Evolutionary conservation across 2,329 filamentous ascomycete genomes (phyloP).

Genomic region (Fusarium anguioides): DNA sequence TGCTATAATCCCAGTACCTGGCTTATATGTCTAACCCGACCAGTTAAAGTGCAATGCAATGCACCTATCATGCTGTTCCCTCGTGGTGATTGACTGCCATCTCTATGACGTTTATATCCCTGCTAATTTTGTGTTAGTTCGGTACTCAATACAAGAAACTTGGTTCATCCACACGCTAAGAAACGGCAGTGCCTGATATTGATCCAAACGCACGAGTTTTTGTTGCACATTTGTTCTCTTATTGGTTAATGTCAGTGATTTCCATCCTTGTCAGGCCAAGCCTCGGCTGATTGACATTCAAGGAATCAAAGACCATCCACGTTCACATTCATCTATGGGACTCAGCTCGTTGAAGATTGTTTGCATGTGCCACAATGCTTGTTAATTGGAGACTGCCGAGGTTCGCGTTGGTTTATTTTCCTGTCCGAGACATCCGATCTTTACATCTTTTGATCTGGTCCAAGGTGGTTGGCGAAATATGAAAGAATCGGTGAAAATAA

Average conservation of each 20-base stretch:
- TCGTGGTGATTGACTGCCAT: constrained; percentile 1
- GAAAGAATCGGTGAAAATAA: too few relatives aligned
- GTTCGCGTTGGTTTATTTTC: background rate
- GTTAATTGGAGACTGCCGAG: constrained; percentile 10
- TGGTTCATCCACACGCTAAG: constrained; percentile 1
- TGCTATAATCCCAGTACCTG: constrained; percentile 13
- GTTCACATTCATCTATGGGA: constrained; percentile 6
- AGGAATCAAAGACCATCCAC: constrained; percentile 4
- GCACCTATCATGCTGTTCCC: background rate
- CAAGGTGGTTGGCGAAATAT: background rate
- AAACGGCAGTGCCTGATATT: constrained; percentile 31
- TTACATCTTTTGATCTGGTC: background rate
- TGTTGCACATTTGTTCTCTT: background rate
- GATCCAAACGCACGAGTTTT: constrained; percentile 11
- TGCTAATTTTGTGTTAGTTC: constrained; percentile 18
- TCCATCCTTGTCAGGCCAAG: background rate
- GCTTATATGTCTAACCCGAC: background rate
- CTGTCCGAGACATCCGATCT: background rate
- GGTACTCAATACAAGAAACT: constrained; percentile 26
- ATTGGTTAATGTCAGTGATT: background rate
- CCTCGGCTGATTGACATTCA: constrained; percentile 11
- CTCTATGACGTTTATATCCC: constrained; percentile 11
- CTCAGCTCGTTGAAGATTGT: background rate
- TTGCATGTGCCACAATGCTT: constrained; percentile 8
- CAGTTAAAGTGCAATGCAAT: background rate